Evolutionary conservation across 768 basidiomycete genomes (phyloP), one percentile per base, ranked within the genome.

Genomic region (Naematelia aurantialba): DNA sequence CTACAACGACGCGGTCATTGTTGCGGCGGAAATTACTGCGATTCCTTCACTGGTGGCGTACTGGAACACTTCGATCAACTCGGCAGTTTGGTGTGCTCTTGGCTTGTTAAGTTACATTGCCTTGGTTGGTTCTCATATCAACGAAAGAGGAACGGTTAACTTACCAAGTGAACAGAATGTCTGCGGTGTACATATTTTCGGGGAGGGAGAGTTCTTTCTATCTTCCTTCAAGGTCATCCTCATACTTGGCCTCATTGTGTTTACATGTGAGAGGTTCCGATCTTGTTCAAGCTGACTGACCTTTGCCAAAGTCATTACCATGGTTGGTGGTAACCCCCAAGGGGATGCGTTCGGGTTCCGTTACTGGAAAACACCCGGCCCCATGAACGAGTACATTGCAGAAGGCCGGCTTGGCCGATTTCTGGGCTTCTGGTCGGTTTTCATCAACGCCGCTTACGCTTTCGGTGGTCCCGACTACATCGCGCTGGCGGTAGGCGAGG

Each of bases 241-340:
- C 2, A 81, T 81, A 19, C 62, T 80, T 48, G 80, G 81, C 24
- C 66, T 85, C 14, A 81, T 83, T 57, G 58, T 73, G n/a, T 85
- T 84, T 68, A 85, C 84, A 1, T 83, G 81, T 83, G 8, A 83
- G 84, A 24, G 84, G 56, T 26, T 49, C n/a, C 4, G 55, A 22
- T 14, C 22, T n/a, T n/a, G n/a, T n/a, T n/a, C 34, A 8, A 39
- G 17, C 8, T 39, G 34, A 17, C 17, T 17, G 34, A n/a, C 34
- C n/a, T 46, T 21, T 34, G 49, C 13, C 2, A 3, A 3, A 5
- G 4, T 39, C n/a, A n/a, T 39, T 8, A 39, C 34, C 8, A 39
- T 39, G 34, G 8, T 39, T 8, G 19, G 39, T 56, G 46, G 83
- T 14, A 85, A 85, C 69, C 84, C 84, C 1, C 61, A 80, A 26